Evolutionary conservation across 331 rosid genomes (phyloP), one percentile per base, ranked within the genome.

Genomic region (Malus hybrid): DNA sequence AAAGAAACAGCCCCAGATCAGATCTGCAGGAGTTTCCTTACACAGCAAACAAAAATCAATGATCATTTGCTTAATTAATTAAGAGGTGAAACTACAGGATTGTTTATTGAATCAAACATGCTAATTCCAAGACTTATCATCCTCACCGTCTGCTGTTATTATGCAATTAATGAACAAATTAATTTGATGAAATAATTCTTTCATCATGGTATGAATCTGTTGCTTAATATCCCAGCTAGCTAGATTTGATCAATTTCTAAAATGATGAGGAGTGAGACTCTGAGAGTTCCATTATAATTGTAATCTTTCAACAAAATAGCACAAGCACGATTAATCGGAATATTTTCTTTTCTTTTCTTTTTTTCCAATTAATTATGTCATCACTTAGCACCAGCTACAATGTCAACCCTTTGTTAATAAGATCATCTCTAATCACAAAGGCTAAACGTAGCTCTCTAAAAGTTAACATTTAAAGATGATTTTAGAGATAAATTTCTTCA

Each of bases 401-500:
- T 6, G 65, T 27, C 34, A 12, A 5, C 34, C 66, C n/a, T 27
- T 27, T 27, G 3, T 61, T 27, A 1, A 27, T 10, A n/a, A 36
- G 3, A 3, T 36, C 1, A 8, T 36, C 44, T 36, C 11, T 36
- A 36, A 36, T 36, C 44, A 36, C 44, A 1, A 36, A 8, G 44
- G 44, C 11, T 36, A 36, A 36, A 36, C 11, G 11, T 36, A 36
- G 44, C 44, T 36, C 44, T 36, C 11, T 36, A 36, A 36, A 36
- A 8, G 3, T 36, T 36, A 36, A 36, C 0, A 36, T 8, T 0
- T 36, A 36, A 2, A 2, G 11, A 36, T 36, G 44, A 2, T 1
- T 3, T 36, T 36, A 36, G 0, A 2, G 3, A 2, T 8, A 36
- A 36, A 8, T 0, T 0, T 0, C 0, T 36, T 2, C 44, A 8